These are phyloP conservation scores for Gautieria morchelliformis DNA, from an alignment of 768 basidiomycete species.

Conservation along the genomic window DNA sequence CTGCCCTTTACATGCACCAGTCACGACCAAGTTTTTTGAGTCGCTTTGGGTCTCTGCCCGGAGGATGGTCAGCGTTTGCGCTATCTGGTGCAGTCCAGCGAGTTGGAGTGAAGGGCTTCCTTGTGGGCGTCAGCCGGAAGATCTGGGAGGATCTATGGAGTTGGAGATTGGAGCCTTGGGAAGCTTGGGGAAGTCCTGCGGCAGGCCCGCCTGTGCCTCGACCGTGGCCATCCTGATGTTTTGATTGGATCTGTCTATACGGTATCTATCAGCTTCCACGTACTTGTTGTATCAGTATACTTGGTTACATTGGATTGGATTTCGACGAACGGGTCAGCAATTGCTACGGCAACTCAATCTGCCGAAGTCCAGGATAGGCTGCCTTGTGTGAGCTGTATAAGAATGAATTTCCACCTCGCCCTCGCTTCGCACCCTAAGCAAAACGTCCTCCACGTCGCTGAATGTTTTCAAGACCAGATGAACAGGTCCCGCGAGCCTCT, in stretches of 20 bases:
- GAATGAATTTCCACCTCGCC: background rate
- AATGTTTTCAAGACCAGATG: background rate
- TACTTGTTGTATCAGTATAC: slow-evolving; percentile 1
- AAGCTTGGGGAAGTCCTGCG: background rate
- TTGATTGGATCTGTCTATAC: slow-evolving; percentile 1
- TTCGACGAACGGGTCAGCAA: background rate
- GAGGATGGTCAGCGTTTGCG: slow-evolving; percentile 1
- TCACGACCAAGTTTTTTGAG: background rate
- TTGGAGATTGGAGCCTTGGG: slow-evolving; percentile 5
- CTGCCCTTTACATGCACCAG: slow-evolving; percentile 48
- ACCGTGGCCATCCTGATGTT: slow-evolving; percentile 1
- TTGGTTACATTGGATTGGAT: no score
- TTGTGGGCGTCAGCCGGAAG: background rate
- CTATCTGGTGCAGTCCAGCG: background rate
- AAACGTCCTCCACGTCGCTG: background rate
- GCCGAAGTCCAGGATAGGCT: background rate
- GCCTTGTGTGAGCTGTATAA: background rate
- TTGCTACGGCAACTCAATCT: background rate
- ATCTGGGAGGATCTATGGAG: slow-evolving; percentile 1
- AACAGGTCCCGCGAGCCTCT: background rate
- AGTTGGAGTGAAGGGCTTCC: background rate
- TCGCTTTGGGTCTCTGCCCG: background rate
- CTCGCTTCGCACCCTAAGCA: background rate
- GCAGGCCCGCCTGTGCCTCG: background rate
- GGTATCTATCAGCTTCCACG: background rate